phyloP scores from a whole-genome alignment of 306 rosid species.

The Quercus suber region DNA sequence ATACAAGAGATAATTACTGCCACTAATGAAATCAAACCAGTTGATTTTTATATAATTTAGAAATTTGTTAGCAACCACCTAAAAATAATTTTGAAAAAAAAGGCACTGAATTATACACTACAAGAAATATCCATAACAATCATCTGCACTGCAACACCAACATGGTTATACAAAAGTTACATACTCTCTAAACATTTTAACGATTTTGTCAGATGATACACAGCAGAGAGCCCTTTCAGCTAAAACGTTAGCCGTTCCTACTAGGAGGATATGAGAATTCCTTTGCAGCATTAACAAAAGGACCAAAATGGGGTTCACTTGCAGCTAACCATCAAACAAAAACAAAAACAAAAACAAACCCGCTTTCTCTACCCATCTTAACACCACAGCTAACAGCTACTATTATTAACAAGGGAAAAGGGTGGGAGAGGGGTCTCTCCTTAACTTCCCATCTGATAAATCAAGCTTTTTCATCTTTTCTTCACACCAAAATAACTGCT shows the following conservation, averaged over 20 bases:
- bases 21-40: no score
- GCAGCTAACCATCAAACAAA: background rate
- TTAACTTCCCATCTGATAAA: constrained; percentile 51
- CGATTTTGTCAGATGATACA: no score
- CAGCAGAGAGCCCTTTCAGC: no score
- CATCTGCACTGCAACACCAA: background rate
- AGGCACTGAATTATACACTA: background rate
- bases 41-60: no score
- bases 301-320: background rate
- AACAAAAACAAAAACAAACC: background rate
- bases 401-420: constrained; percentile 74
- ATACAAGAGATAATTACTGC: no score
- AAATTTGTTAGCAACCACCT: no score
- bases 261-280: background rate
- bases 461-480: constrained; percentile 87
- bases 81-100: background rate
- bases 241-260: background rate
- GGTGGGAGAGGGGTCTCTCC: constrained; percentile 77
- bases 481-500: constrained; percentile 88
- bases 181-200: background rate
- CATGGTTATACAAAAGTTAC: background rate
- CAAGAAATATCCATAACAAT: background rate
- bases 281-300: background rate
- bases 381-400: background rate
- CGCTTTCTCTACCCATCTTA: background rate